phyloP scores from a whole-genome alignment of 2,329 filamentous ascomycete species.

The Pseudomassariella vexata region DNA sequence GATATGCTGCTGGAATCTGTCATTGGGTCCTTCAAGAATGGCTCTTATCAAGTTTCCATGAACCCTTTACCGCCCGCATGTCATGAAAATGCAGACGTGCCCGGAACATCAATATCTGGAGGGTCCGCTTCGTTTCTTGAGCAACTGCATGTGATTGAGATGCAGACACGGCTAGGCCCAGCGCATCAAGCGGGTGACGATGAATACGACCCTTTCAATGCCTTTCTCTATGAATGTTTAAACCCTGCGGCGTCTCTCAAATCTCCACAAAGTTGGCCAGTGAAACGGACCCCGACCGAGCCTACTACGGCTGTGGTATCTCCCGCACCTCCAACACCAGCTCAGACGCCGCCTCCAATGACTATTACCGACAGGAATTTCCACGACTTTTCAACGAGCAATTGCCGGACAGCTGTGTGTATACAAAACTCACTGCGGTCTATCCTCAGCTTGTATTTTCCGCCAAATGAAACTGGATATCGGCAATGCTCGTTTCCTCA shows the following conservation, averaged over 20 bases:
- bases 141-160: too few species aligned
- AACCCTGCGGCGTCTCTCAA: too few species aligned
- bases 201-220: too few species aligned
- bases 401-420: conserved; percentile 41
- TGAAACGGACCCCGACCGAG: background rate
- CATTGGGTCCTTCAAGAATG: conserved; percentile 39
- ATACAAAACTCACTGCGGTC: conserved; percentile 53
- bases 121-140: too few species aligned
- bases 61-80: conserved; percentile 9
- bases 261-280: too few species aligned
- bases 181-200: too few species aligned
- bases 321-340: conserved; percentile 34
- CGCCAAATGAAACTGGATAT: conserved; percentile 39
- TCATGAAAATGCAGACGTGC: too few species aligned
- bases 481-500: conserved; percentile 42
- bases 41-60: conserved; percentile 25
- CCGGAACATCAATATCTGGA: too few species aligned
- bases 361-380: conserved; percentile 30
- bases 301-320: conserved; percentile 8
- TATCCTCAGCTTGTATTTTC: conserved; percentile 45
- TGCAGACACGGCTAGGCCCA: too few species aligned
- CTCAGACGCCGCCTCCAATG: conserved; percentile 34
- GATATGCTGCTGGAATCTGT: conserved; percentile 39
- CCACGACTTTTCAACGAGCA: conserved; percentile 35
- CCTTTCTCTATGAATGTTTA: too few species aligned